phyloP scores from a whole-genome alignment of 2,329 filamentous ascomycete species.

The Penicillium sp. region DNA sequence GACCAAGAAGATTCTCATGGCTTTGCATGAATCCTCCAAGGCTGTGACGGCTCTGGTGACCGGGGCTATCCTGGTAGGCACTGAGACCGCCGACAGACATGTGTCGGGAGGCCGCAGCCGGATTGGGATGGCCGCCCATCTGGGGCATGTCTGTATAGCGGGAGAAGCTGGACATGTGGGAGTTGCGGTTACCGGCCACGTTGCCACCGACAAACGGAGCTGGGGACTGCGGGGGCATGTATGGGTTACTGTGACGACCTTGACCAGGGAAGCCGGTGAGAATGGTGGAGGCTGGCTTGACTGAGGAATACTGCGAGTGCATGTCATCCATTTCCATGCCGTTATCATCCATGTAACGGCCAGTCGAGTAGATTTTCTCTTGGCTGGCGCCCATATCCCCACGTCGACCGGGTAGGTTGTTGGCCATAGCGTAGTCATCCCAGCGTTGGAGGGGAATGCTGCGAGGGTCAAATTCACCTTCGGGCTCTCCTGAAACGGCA shows the following conservation, averaged over 20 bases:
- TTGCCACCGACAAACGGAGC: conserved; percentile 66
- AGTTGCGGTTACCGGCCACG: conserved; percentile 60
- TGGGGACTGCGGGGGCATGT: conserved; percentile 83
- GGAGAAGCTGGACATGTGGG: conserved; percentile 70
- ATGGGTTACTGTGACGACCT: conserved; percentile 58
- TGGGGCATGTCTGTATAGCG: conserved; percentile 66
- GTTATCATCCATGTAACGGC: conserved; percentile 70
- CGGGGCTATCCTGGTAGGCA: conserved; percentile 46
- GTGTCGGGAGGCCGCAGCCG: conserved; percentile 48
- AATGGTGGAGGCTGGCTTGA: conserved; percentile 82
- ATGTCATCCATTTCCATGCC: conserved; percentile 97
- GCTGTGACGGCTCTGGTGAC: conserved; percentile 44
- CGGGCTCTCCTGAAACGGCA: conserved; percentile 70
- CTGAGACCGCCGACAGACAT: conserved; percentile 64
- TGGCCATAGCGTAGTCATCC: conserved; percentile 90
- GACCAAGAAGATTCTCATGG: conserved; percentile 50
- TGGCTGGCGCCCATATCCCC: conserved; percentile 70
- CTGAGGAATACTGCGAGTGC: conserved; percentile 92
- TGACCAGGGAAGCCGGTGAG: conserved; percentile 78
- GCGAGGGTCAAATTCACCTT: conserved; percentile 79
- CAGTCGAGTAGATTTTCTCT: conserved; percentile 56
- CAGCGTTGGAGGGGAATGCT: conserved; percentile 93
- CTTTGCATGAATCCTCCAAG: conserved; percentile 46
- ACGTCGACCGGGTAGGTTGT: conserved; percentile 89
- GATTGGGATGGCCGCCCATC: conserved; percentile 32